Conservation (phyloP, 805 yeast genomes). For the Hanseniaspora lindneri region DNA sequence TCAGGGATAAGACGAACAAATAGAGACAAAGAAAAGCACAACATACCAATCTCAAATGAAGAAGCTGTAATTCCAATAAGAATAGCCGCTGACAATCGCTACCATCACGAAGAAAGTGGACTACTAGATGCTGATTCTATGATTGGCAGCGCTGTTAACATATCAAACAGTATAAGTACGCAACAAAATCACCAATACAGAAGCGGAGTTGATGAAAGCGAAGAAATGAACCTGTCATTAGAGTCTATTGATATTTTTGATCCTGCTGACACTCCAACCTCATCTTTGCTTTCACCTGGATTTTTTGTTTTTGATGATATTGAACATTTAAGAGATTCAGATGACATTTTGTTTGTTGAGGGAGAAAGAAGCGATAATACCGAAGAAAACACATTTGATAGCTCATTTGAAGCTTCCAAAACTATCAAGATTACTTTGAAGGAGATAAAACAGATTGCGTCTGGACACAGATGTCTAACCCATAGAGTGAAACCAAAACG, state of each 20-base stretch:
- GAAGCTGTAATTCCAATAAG: too few species aligned
- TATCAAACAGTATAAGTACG: too few species aligned
- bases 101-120: too few species aligned
- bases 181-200: too few species aligned
- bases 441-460: background rate
- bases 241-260: too few species aligned
- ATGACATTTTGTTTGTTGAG: constrained; percentile 2
- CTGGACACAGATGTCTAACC: background rate
- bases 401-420: background rate
- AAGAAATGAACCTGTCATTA: too few species aligned
- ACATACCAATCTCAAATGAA: too few species aligned
- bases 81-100: too few species aligned
- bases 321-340: background rate
- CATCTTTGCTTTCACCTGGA: background rate
- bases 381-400: background rate
- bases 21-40: background rate
- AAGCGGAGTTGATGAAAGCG: too few species aligned
- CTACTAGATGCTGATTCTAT: too few species aligned
- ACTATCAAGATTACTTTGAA: background rate
- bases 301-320: background rate
- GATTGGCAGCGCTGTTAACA: too few species aligned
- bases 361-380: constrained; percentile 4
- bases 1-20: background rate
- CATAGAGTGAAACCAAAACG: background rate
- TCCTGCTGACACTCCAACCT: too few species aligned